Percentiles rank a stretch among this genome's conserved stretches.
Conservation (phyloP, 2,329 filamentous ascomycete species). For the Beauveria sp. region DNA sequence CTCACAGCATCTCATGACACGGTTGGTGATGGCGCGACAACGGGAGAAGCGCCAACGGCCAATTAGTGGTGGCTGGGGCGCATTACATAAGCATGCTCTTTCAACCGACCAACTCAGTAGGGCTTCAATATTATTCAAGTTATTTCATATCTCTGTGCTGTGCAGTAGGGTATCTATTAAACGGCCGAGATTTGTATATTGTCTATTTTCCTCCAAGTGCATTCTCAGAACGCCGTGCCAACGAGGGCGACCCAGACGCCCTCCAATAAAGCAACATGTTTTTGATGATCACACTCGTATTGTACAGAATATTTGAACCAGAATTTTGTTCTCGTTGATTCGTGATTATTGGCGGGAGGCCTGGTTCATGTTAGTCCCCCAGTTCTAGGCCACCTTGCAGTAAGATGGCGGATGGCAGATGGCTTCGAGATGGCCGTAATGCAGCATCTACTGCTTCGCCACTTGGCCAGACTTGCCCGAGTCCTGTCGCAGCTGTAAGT, state of each 20-base stretch:
- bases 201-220: constrained; percentile 10
- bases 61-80: background rate
- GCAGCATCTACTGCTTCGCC: constrained; percentile 69
- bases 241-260: background rate
- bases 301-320: constrained; percentile 10
- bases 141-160: background rate
- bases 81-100: constrained; percentile 10
- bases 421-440: constrained; percentile 42
- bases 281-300: constrained; percentile 9
- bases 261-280: constrained; percentile 8
- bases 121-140: background rate
- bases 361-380: background rate
- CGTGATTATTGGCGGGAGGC: background rate
- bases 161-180: background rate
- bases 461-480: constrained; percentile 58
- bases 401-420: background rate
- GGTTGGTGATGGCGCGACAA: constrained; percentile 9
- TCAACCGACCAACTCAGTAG: background rate
- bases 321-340: background rate
- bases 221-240: constrained; percentile 10
- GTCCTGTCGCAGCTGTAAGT: constrained; percentile 55
- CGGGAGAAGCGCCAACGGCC: background rate
- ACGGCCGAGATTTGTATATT: constrained; percentile 11
- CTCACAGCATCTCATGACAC: constrained; percentile 10
- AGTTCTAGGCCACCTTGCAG: background rate